Base-by-base conservation (phyloP, 148 eudicot genomes). In the Suaeda aralocaspica region DNA sequence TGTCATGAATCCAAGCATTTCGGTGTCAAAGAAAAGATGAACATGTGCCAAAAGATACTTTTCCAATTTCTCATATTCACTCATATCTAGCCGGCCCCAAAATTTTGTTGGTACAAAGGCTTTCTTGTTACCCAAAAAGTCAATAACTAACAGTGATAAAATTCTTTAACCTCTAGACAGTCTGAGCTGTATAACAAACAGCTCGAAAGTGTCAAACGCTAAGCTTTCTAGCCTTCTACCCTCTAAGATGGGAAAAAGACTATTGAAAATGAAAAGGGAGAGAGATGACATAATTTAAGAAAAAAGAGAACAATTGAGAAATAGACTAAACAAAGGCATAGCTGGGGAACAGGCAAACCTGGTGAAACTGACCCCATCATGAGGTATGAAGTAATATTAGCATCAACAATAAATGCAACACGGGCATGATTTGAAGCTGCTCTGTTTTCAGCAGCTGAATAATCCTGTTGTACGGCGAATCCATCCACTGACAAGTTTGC, bases 311-410 rank as follows among this genome's bases (percentile, higher is more conserved):
- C 10, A 30, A 33, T 33, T n/a, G 69, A 46, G 59, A 60, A 31
- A 9, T 39, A n/a, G 53, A 46, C 67, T 29, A 45, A 59, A 65
- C 16, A 72, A 64, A 16, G 28, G 29, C 39, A 34, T 69, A 26
- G 36, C 22, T 21, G 42, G 42, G 59, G 12, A 76, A 45, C 72
- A 74, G 63, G 67, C 74, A 69, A 55, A 94, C 98, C 98, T 84
- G 96, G 98, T 70, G 98, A 94, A 77, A 94, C 92, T 78, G 98
- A 91, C 24, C 98, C 98, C 98, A 94, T 94, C 98, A 94, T 94
- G 64, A 94, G 92, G 79, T 94, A 91, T 55, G 98, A 94, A 64
- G 98, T 94, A 80, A 94, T 91, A 74, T 91, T 94, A 68, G 98
- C 98, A 82, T 94, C 97, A 64, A 94, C 97, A 49, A 94, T 90